Evolutionary conservation across 1,284 basidiomycete species (phyloP).

Genomic region (Megacollybia platyphylla): DNA sequence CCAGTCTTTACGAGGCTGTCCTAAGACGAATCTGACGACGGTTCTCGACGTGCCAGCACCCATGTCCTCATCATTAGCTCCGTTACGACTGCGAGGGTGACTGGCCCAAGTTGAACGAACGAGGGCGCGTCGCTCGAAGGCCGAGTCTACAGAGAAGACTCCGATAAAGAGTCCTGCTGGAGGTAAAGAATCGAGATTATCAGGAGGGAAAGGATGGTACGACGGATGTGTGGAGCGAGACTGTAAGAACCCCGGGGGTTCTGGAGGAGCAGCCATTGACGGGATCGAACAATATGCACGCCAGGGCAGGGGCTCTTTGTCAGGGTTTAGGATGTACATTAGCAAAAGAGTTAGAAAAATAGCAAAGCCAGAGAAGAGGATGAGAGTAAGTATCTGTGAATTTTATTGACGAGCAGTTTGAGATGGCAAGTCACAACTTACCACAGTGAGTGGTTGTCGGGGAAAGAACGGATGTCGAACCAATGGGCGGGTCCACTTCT

Average conservation of each 20-base stretch:
- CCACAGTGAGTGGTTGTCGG: conserved; percentile 70
- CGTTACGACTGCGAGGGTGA: conserved; percentile 68
- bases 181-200: conserved; percentile 60
- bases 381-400: conserved; percentile 57
- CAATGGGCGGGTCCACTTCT: conserved; percentile 40
- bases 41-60: conserved; percentile 76
- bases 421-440: conserved; percentile 21
- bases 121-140: conserved; percentile 78
- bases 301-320: conserved; percentile 93
- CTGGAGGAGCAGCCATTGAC: conserved; percentile 31
- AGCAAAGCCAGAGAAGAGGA: conserved; percentile 61
- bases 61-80: conserved; percentile 56
- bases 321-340: conserved; percentile 89
- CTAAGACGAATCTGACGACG: conserved; percentile 85
- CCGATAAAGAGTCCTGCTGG: conserved; percentile 88
- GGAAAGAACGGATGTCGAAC: conserved; percentile 71
- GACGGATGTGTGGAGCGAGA: conserved; percentile 17
- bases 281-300: conserved; percentile 78
- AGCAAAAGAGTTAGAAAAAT: conserved; percentile 72
- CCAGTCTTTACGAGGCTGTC: conserved; percentile 72
- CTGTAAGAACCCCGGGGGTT: conserved; percentile 27
- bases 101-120: conserved; percentile 86
- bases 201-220: conserved; percentile 55
- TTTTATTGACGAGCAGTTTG: not conserved
- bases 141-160: conserved; percentile 84